Percentiles rank a stretch among this genome's conserved stretches.
Evolutionary conservation across 176 grass and related monocot genomes (phyloP).

Genomic region (Oryza meridionalis): DNA sequence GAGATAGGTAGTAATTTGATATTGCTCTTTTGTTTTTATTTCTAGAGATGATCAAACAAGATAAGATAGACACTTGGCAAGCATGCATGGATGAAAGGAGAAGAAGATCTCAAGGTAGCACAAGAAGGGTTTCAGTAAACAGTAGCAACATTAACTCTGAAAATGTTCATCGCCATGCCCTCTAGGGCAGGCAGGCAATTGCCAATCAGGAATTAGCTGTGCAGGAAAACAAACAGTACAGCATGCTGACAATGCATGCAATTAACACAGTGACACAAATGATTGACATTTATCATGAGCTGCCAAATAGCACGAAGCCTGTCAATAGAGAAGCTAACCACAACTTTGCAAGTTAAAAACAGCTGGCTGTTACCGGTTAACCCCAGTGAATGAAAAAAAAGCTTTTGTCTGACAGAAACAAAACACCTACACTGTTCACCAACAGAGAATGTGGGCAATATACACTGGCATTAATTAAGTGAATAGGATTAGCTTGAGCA

Average conservation of each 20-base stretch:
- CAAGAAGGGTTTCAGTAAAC: neutral
- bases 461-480: neutral
- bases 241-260: slow-evolving; percentile 5
- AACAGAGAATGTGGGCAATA: neutral
- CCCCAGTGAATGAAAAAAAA: neutral
- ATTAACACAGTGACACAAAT: slow-evolving; percentile 19
- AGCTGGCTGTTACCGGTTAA: neutral
- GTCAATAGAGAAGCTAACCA: neutral
- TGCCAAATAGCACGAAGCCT: neutral
- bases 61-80: neutral
- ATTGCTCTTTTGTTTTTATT: neutral
- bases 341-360: neutral
- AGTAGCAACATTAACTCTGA: neutral
- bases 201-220: neutral
- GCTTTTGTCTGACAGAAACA: neutral
- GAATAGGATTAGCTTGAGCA: neutral
- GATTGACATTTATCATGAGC: slow-evolving; percentile 11
- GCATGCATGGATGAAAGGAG: too few species aligned
- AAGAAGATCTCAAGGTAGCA: neutral
- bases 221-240: neutral
- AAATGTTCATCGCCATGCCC: slow-evolving; percentile 20
- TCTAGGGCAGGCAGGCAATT: neutral
- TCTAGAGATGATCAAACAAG: neutral
- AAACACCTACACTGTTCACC: neutral
- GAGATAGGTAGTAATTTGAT: neutral